Evolutionary conservation across 306 rosid genomes (phyloP).

Genomic region (Dicorynia guianensis): DNA sequence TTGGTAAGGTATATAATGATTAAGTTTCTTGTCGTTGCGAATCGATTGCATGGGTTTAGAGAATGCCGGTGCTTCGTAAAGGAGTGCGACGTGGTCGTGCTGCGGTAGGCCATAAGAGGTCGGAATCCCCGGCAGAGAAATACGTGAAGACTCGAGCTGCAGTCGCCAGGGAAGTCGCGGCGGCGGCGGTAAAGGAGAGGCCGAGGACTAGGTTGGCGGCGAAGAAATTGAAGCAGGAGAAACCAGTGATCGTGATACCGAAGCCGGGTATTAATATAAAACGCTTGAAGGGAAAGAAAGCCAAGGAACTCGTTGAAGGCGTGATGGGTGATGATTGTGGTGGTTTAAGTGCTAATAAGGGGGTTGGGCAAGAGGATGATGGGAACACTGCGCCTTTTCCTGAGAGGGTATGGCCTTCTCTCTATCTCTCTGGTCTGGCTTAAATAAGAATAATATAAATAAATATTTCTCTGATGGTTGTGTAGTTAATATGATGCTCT

Average conservation of each 20-base stretch:
- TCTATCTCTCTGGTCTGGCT: background rate
- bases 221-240: constrained; percentile 48
- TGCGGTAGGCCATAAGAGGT: constrained; percentile 60
- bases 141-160: constrained; percentile 87
- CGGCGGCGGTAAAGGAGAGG: constrained; percentile 53
- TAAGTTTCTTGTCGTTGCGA: constrained; percentile 42
- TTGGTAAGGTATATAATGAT: constrained; percentile 70
- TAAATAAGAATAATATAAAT: too few species aligned
- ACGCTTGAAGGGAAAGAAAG: constrained; percentile 37
- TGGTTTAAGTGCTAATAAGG: constrained; percentile 89
- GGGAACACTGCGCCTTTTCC: constrained; percentile 88
- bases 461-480: too few species aligned
- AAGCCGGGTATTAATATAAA: constrained; percentile 55
- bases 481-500: too few species aligned
- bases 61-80: constrained; percentile 93
- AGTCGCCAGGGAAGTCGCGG: constrained; percentile 62
- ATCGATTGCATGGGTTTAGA: constrained; percentile 82
- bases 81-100: constrained; percentile 82
- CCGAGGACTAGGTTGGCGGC: constrained; percentile 70
- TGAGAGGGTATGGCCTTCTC: constrained; percentile 59
- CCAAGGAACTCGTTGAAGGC: constrained; percentile 45
- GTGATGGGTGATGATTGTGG: constrained; percentile 89
- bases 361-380: constrained; percentile 79
- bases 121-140: constrained; percentile 49
- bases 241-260: constrained; percentile 62